These are phyloP conservation scores for Acanthamoeba castellanii DNA, from an alignment of 208 protist genomes.

Conservation along the genomic window DNA sequence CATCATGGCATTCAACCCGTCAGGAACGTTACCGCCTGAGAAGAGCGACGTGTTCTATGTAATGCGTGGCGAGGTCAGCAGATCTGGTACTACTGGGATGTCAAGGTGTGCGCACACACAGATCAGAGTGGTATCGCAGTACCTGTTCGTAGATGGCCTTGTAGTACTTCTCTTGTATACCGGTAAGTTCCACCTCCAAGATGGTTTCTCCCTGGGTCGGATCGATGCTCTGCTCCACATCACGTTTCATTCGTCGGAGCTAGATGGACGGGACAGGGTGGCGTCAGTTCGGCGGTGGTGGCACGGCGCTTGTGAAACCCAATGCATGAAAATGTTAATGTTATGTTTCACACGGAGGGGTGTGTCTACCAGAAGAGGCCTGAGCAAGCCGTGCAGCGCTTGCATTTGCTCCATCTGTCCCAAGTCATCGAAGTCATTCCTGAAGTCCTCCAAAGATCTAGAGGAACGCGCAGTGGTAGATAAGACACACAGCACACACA, in stretches of 20 bases:
- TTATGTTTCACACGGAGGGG: too few species aligned
- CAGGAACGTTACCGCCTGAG: constrained; percentile 64
- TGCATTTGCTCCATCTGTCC: constrained; percentile 83
- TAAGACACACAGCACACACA: not conserved
- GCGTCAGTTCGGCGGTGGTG: not conserved
- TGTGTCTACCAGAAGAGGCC: constrained; percentile 90
- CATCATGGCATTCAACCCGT: constrained; percentile 92
- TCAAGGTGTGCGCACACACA: too few species aligned
- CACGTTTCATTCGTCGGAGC: constrained; percentile 97
- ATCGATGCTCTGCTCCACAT: constrained; percentile 97
- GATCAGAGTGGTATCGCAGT: not conserved
- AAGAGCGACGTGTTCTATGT: constrained; percentile 53
- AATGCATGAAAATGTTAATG: too few species aligned
- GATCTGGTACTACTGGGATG: too few species aligned
- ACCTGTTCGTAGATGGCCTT: constrained; percentile 89
- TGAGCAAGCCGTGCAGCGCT: constrained; percentile 91
- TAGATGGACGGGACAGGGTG: not conserved
- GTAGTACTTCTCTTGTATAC: constrained; percentile 93
- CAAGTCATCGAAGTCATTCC: constrained; percentile 87
- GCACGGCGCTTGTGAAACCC: too few species aligned
- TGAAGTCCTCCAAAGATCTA: constrained; percentile 81
- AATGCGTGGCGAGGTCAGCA: too few species aligned
- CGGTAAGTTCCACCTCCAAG: constrained; percentile 89
- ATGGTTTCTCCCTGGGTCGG: constrained; percentile 94
- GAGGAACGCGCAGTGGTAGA: too few species aligned